Base-by-base conservation (phyloP, 2,329 filamentous ascomycete genomes). In the Trichoderma sp. region DNA sequence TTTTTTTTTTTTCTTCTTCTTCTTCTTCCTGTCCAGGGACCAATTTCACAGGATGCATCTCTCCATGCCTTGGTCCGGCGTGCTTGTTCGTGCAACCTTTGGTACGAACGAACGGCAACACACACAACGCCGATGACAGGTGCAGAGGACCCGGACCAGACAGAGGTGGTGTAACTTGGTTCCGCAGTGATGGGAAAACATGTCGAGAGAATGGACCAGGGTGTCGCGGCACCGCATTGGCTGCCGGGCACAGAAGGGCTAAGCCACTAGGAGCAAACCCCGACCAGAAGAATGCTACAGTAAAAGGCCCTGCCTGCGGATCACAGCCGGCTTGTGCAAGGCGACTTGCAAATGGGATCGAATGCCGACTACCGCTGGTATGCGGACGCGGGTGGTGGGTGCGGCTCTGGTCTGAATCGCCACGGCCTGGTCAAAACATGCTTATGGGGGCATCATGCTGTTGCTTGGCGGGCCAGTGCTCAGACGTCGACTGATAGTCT, bases 321-420 rank as follows among this genome's bases (percentile, higher is more conserved):
- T 61, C 57, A 59, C 65, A 63, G 58, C 65, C 65, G 65, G 50
- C 39, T 45, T 48, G 35, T 53, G 56, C 64, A 56, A 52, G 42
- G 56, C 48, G 34, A 60, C 22, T 60, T 67, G 64, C 56, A 54
- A 67, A 67, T 60, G 45, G 64, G 64, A 67, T 67, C 25, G 42
- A 32, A 57, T 67, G 54, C 61, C 61, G 61, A 56, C 29, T 27
- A 12, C 29, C n/a, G 29, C 29, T 39, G 39, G 45, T 57, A 45
- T 56, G 61, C 27, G 29, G 61, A 45, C 56, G 52, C 27, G n/a
- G 50, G n/a, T n/a, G 35, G 35, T 34, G 52, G 35, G 34, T 58
- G 54, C 34, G 25, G 54, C 22, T n/a, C 34, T 19, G 54, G 13
- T n/a, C 34, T 19, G 34, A 17, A 58, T 39, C 34, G 22, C 25